phyloP scores from a whole-genome alignment of 768 basidiomycete species.

The Amanita polypyramis region DNA sequence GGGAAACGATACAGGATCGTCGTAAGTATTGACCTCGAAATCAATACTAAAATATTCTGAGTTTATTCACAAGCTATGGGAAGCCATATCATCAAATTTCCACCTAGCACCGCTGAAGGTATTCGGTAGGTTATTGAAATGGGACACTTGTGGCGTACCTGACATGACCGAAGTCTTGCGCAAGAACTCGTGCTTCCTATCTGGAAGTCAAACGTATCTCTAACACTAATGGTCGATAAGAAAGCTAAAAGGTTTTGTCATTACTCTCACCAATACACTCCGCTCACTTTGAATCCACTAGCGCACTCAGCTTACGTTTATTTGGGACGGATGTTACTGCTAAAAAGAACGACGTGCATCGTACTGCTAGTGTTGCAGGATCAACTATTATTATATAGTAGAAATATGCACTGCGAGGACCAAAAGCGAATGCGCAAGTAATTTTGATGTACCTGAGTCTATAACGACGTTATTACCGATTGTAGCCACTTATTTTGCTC shows the following conservation, averaged over 20 bases:
- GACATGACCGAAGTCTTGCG: constrained; percentile 37
- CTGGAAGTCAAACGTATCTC: constrained; percentile 86
- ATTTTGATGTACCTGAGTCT: not conserved
- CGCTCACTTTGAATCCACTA: constrained; percentile 19
- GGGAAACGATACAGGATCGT: constrained; percentile 36
- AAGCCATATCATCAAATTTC: constrained; percentile 64
- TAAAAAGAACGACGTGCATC: constrained; percentile 21
- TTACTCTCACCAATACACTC: not conserved
- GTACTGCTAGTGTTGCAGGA: not conserved
- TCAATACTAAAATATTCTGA: not conserved
- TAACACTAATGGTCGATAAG: constrained; percentile 93
- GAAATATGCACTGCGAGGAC: not conserved
- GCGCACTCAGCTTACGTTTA: constrained; percentile 78
- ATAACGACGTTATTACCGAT: constrained; percentile 37
- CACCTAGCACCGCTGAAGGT: constrained; percentile 7
- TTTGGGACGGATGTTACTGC: constrained; percentile 74
- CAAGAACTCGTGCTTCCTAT: constrained; percentile 85
- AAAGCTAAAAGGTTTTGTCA: constrained; percentile 77
- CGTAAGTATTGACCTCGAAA: constrained; percentile 29
- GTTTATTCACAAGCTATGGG: constrained; percentile 39
- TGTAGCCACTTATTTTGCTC: constrained; percentile 75
- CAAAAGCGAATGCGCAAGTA: not conserved
- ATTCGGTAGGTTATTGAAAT: not conserved
- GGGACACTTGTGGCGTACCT: not conserved
- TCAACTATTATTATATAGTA: not conserved